Conservation (phyloP, 768 basidiomycete genomes). For the Roridomyces roridus region DNA sequence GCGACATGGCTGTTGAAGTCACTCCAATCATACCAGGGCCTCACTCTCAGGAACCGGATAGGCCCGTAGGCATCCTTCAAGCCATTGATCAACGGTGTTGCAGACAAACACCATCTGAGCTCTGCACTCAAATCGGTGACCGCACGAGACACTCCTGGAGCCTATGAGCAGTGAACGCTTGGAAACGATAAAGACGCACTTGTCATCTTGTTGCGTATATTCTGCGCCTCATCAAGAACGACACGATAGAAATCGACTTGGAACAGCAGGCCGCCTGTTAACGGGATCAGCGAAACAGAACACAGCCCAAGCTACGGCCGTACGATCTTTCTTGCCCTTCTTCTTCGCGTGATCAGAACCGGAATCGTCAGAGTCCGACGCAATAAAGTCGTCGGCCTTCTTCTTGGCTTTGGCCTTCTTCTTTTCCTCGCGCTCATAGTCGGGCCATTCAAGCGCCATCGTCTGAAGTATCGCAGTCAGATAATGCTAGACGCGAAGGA, state of each 20-base stretch:
- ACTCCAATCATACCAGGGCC: constrained; percentile 54
- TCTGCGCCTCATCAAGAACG: constrained; percentile 63
- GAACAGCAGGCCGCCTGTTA: constrained; percentile 53
- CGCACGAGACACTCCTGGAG: constrained; percentile 56
- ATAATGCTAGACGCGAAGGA: background rate
- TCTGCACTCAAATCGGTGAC: constrained; percentile 56
- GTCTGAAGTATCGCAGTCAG: constrained; percentile 44
- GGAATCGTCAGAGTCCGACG: constrained; percentile 42
- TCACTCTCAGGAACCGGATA: constrained; percentile 48
- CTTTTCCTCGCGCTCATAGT: constrained; percentile 54
- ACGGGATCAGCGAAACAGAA: background rate
- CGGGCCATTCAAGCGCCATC: constrained; percentile 64
- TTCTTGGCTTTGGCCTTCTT: constrained; percentile 38
- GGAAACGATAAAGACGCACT: constrained; percentile 31
- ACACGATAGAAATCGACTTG: constrained; percentile 59
- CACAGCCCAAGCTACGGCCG: constrained; percentile 8
- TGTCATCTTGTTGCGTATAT: constrained; percentile 56
- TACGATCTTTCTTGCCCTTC: constrained; percentile 41
- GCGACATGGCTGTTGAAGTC: constrained; percentile 48
- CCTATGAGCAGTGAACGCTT: constrained; percentile 3
- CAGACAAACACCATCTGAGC: constrained; percentile 74
- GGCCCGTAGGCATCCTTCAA: constrained; percentile 61
- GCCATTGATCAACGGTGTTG: constrained; percentile 61
- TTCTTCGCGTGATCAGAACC: constrained; percentile 29
- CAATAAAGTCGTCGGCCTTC: constrained; percentile 38